These are phyloP conservation scores for Exophiala aquamarina DNA, from an alignment of 2,329 filamentous ascomycete species.

Conservation along the genomic window DNA sequence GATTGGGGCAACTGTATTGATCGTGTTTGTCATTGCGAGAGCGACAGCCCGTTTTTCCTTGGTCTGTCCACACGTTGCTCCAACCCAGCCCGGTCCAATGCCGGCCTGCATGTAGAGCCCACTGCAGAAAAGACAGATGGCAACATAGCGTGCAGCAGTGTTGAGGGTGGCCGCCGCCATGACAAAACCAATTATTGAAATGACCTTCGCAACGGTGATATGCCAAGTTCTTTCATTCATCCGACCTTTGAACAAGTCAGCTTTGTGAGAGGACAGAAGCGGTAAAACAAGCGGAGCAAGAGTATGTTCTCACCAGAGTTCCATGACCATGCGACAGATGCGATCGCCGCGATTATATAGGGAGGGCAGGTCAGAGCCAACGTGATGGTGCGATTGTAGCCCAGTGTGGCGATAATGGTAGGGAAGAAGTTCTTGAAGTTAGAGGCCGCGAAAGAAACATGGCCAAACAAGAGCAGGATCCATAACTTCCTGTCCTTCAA, in stretches of 20 bases:
- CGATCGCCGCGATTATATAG: constrained; percentile 33
- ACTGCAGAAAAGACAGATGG: constrained; percentile 31
- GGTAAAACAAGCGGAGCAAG: not conserved
- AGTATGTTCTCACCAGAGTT: constrained; percentile 1
- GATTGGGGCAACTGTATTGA: constrained; percentile 30
- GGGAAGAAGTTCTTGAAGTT: constrained; percentile 49
- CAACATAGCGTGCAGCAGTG: constrained; percentile 30
- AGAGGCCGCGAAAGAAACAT: constrained; percentile 46
- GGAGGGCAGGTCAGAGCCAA: constrained; percentile 49
- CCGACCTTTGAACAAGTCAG: not conserved
- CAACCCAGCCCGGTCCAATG: constrained; percentile 42
- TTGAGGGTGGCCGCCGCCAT: constrained; percentile 30
- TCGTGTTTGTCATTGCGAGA: constrained; percentile 42
- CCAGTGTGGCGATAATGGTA: constrained; percentile 48
- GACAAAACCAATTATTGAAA: constrained; percentile 31
- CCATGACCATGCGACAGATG: constrained; percentile 17
- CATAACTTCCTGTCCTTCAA: constrained; percentile 36
- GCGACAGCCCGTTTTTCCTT: constrained; percentile 43
- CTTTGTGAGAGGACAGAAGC: constrained; percentile 6
- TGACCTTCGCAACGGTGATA: constrained; percentile 20
- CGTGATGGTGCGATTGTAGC: constrained; percentile 48
- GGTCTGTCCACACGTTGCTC: constrained; percentile 40
- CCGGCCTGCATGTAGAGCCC: constrained; percentile 36
- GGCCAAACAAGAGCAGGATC: constrained; percentile 38
- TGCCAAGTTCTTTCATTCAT: constrained; percentile 31